These are phyloP conservation scores for Ramaria sp. DNA, from an alignment of 768 basidiomycete genomes.

Conservation along the genomic window DNA sequence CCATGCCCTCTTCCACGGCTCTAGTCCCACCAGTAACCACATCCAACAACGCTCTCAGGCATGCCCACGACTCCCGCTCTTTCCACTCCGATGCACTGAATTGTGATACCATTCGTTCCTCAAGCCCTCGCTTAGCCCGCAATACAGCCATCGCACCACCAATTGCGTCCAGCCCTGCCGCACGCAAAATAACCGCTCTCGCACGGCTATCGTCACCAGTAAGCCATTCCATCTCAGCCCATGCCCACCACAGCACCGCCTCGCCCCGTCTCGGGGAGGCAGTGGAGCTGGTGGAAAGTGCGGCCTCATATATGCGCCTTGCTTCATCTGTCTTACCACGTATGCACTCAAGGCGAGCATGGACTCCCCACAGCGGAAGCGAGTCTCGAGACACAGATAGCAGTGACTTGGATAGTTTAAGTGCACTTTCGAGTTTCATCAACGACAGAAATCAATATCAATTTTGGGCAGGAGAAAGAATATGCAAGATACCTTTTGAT, in stretches of 20 bases:
- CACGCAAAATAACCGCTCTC: conserved; percentile 40
- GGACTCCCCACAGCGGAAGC: conserved; percentile 57
- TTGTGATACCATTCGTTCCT: conserved; percentile 31
- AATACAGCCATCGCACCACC: conserved; percentile 41
- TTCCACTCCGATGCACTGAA: conserved; percentile 31
- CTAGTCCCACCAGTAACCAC: conserved; percentile 30
- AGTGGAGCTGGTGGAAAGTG: conserved; percentile 38
- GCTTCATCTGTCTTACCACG: conserved; percentile 58
- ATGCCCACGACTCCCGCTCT: conserved; percentile 54
- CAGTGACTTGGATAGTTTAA: conserved; percentile 55
- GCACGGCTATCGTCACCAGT: conserved; percentile 37
- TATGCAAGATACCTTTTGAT: conserved; percentile 37
- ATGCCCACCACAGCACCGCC: conserved; percentile 64
- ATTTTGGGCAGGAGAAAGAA: conserved; percentile 9
- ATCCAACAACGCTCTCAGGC: conserved; percentile 54
- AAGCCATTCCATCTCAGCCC: conserved; percentile 81
- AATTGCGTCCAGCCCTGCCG: conserved; percentile 39
- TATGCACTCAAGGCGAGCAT: conserved; percentile 60
- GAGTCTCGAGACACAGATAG: conserved; percentile 49
- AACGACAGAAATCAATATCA: background rate
- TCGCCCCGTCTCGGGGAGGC: conserved; percentile 23
- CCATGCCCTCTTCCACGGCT: conserved; percentile 30
- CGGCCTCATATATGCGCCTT: conserved; percentile 65
- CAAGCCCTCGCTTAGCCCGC: conserved; percentile 52
- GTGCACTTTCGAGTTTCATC: conserved; percentile 32